A percentile compares a stretch with the other conserved stretches of the same genome.
phyloP scores from a whole-genome alignment of 805 yeast genomes.

The Candida ortonii region DNA sequence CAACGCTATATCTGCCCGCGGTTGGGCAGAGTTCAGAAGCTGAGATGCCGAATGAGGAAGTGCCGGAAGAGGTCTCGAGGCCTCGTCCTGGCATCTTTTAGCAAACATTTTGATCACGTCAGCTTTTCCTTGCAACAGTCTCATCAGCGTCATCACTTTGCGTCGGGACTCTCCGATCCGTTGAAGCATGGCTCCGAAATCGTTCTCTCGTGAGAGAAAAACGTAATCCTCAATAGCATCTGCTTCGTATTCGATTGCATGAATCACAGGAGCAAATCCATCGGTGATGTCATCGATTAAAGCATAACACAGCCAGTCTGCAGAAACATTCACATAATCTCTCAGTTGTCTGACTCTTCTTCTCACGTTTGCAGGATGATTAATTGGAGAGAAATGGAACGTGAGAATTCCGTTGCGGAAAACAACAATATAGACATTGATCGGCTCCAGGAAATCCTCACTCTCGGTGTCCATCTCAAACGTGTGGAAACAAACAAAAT shows the following conservation, averaged over 20 bases:
- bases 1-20: conserved; percentile 87
- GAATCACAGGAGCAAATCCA: conserved; percentile 80
- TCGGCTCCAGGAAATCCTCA: conserved; percentile 80
- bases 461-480: conserved; percentile 83
- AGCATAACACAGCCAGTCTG: conserved; percentile 84
- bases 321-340: conserved; percentile 72
- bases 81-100: conserved; percentile 84
- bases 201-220: conserved; percentile 70
- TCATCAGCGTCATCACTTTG: conserved; percentile 88
- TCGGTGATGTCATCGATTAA: conserved; percentile 81
- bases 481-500: conserved; percentile 95
- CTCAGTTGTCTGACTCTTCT: conserved; percentile 77
- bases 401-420: conserved; percentile 66
- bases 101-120: conserved; percentile 96
- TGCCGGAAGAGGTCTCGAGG: conserved; percentile 22
- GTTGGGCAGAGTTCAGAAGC: conserved; percentile 42
- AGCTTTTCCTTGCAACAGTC: conserved; percentile 88
- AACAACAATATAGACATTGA: conserved; percentile 71
- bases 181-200: conserved; percentile 72
- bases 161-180: conserved; percentile 87
- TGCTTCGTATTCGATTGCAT: conserved; percentile 74
- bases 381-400: conserved; percentile 66
- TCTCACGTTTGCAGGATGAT: conserved; percentile 73
- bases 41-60: conserved; percentile 14
- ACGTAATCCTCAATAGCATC: conserved; percentile 85